Percentiles rank a stretch among this genome's conserved stretches.
phyloP scores from a whole-genome alignment of 805 yeast species.

The Allodekkera sacchari region DNA sequence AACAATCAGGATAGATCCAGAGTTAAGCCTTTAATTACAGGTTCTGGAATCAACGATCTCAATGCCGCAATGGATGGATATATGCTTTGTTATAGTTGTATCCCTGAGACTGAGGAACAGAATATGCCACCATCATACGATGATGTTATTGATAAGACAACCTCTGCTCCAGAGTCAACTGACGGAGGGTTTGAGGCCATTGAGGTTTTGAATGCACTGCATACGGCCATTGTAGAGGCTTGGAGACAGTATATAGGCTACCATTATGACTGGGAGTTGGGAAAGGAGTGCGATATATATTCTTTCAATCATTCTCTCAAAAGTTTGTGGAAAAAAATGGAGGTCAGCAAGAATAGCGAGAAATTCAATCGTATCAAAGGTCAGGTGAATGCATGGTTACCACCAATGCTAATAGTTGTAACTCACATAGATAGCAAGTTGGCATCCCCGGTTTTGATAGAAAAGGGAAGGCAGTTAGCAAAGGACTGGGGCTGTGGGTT shows the following conservation, averaged over 20 bases:
- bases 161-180: neutral
- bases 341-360: slow-evolving; percentile 5
- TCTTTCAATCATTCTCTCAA: slow-evolving; percentile 50
- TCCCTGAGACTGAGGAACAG: slow-evolving; percentile 43
- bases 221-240: slow-evolving; percentile 56
- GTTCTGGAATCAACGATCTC: slow-evolving; percentile 71
- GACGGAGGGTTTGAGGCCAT: slow-evolving; percentile 14
- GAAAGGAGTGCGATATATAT: slow-evolving; percentile 61
- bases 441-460: slow-evolving; percentile 52
- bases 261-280: slow-evolving; percentile 48
- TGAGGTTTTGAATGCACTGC: slow-evolving; percentile 36
- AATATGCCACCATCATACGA: slow-evolving; percentile 10
- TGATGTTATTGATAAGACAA: neutral
- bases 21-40: slow-evolving; percentile 62
- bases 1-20: slow-evolving; percentile 17
- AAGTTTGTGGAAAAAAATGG: slow-evolving; percentile 43
- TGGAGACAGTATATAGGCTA: slow-evolving; percentile 61
- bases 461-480: slow-evolving; percentile 51
- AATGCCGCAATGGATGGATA: slow-evolving; percentile 75
- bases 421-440: slow-evolving; percentile 52
- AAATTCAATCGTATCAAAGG: slow-evolving; percentile 1
- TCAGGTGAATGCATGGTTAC: slow-evolving; percentile 20
- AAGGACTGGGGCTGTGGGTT: slow-evolving; percentile 58
- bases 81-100: slow-evolving; percentile 57
- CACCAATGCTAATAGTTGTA: slow-evolving; percentile 62